Evolutionary conservation across 2,329 filamentous ascomycete genomes (phyloP).

Genomic region (Pestalotiopsis fici): DNA sequence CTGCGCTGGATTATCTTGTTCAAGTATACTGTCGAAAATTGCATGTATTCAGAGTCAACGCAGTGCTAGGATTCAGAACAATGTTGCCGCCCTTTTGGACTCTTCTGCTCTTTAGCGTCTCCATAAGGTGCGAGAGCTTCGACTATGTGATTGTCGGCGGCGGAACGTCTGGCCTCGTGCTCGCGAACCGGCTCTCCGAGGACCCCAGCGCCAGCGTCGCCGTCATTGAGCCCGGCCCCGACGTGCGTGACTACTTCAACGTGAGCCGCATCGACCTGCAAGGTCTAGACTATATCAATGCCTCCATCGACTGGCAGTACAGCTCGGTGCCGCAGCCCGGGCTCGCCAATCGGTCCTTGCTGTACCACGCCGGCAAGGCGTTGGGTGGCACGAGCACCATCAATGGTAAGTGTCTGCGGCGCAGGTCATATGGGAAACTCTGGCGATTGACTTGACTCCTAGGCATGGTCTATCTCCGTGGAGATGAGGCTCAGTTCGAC

Average conservation of each 20-base stretch:
- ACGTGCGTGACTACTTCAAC: not conserved
- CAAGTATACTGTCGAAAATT: too few relatives aligned
- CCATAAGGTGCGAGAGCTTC: not conserved
- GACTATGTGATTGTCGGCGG: constrained; percentile 7
- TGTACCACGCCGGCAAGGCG: constrained; percentile 35
- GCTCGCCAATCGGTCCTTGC: constrained; percentile 31
- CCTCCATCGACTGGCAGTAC: constrained; percentile 2
- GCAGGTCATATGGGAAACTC: too few relatives aligned
- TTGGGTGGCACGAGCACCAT: constrained; percentile 41
- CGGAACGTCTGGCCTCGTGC: constrained; percentile 1
- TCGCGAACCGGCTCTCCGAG: constrained; percentile 9
- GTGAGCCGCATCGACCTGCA: not conserved
- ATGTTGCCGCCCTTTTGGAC: not conserved
- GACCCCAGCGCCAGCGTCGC: not conserved
- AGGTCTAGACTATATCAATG: not conserved
- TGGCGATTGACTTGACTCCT: not conserved
- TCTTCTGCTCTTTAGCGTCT: not conserved
- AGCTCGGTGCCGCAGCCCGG: constrained; percentile 23
- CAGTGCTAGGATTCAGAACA: not conserved
- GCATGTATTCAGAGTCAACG: not conserved
- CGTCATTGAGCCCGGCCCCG: constrained; percentile 3
- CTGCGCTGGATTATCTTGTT: too few relatives aligned
- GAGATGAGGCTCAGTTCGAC: constrained; percentile 40
- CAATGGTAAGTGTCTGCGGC: constrained; percentile 29
- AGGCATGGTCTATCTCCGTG: constrained; percentile 46